Percentiles rank a stretch among this genome's conserved stretches.
These are phyloP conservation scores for Chaetomiaceae sp. DNA, from an alignment of 2,329 filamentous ascomycete species.

Conservation along the genomic window DNA sequence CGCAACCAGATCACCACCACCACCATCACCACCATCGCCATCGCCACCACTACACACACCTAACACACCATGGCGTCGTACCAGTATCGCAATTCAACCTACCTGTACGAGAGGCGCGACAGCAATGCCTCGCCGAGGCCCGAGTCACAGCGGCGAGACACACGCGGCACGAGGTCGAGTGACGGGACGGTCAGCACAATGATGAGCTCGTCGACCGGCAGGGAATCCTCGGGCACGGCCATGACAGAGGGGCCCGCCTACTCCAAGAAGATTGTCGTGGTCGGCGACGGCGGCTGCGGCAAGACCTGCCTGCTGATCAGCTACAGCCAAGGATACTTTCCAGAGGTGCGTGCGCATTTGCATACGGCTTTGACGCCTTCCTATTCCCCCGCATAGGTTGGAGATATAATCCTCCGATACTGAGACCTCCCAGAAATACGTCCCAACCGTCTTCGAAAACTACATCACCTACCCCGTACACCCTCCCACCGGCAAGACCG, in stretches of 20 bases:
- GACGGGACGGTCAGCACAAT: slow-evolving; percentile 87
- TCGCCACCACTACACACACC: not conserved
- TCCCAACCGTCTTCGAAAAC: slow-evolving; percentile 98
- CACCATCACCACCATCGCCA: too few species aligned
- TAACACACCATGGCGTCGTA: slow-evolving; percentile 44
- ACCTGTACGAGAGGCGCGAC: slow-evolving; percentile 42
- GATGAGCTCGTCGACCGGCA: slow-evolving; percentile 64
- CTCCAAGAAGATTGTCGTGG: slow-evolving; percentile 99
- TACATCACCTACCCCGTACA: slow-evolving; percentile 98
- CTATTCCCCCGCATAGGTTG: too few species aligned
- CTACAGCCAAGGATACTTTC: slow-evolving; percentile 98
- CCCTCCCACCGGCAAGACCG: slow-evolving; percentile 80
- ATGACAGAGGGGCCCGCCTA: slow-evolving; percentile 88
- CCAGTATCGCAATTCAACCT: slow-evolving; percentile 53
- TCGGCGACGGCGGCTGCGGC: slow-evolving; percentile 94
- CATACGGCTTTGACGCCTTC: too few species aligned
- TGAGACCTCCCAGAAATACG: slow-evolving; percentile 79
- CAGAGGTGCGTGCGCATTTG: slow-evolving; percentile 64
- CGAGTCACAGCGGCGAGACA: slow-evolving; percentile 41
- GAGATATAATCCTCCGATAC: not conserved
- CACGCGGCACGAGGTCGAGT: slow-evolving; percentile 64
- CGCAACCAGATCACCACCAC: not conserved
- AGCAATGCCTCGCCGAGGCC: slow-evolving; percentile 35
- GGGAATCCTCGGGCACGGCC: slow-evolving; percentile 75
- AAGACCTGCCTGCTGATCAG: slow-evolving; percentile 98